Conservation (phyloP, 2,329 filamentous ascomycete species). For the Alternaria arbusti region DNA sequence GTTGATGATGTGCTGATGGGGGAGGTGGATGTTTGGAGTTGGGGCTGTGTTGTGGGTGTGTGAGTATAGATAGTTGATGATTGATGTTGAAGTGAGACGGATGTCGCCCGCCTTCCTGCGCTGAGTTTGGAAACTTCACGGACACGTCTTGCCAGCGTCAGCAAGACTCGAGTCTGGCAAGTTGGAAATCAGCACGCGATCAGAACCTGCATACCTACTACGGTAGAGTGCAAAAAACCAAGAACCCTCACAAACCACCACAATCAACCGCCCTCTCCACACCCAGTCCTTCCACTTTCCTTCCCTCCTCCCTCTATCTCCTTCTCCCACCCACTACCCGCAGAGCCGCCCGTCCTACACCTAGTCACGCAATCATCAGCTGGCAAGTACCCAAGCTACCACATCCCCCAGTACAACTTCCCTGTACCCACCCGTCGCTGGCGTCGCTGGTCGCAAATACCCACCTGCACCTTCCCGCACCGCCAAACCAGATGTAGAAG, state of each 20-base stretch:
- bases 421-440: background rate
- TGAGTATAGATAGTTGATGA: background rate
- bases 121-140: background rate
- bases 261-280: background rate
- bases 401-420: background rate
- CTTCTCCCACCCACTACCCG: slow-evolving; percentile 20
- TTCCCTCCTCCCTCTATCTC: background rate
- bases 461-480: background rate
- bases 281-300: background rate
- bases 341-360: slow-evolving; percentile 39
- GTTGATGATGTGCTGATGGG: background rate
- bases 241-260: background rate
- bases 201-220: background rate
- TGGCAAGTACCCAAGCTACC: slow-evolving; percentile 1
- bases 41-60: background rate
- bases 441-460: background rate
- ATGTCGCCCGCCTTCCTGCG: background rate
- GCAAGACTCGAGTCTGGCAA: background rate
- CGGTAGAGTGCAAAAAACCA: background rate
- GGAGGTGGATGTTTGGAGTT: background rate
- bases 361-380: slow-evolving; percentile 1
- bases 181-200: background rate
- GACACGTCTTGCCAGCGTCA: background rate
- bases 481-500: background rate
- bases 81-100: background rate